phyloP scores from a whole-genome alignment of 2,329 filamentous ascomycete genomes.

The Epicoccum sorghinum region DNA sequence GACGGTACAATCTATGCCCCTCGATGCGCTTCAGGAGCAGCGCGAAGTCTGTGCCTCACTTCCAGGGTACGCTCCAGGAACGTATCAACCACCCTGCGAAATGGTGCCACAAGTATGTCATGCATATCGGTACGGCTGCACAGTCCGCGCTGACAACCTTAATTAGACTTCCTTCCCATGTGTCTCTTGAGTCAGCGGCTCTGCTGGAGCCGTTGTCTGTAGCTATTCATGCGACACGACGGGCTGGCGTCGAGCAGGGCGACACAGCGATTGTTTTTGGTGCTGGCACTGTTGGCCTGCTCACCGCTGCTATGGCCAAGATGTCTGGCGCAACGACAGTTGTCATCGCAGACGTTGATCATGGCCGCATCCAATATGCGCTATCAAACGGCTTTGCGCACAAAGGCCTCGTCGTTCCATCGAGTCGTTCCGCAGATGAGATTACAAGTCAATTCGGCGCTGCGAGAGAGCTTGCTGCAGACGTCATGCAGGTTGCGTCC shows the following conservation, averaged over 20 bases:
- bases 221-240: constrained; percentile 81
- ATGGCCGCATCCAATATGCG: constrained; percentile 49
- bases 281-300: constrained; percentile 67
- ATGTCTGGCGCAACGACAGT: constrained; percentile 50
- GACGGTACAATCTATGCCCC: constrained; percentile 51
- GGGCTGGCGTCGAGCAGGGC: constrained; percentile 74
- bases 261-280: constrained; percentile 84
- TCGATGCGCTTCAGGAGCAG: constrained; percentile 52
- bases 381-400: constrained; percentile 48
- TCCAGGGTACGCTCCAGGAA: constrained; percentile 52
- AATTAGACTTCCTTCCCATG: constrained; percentile 47
- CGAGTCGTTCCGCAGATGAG: constrained; percentile 31
- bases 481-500: constrained; percentile 46
- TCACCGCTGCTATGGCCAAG: constrained; percentile 50
- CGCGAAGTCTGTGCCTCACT: constrained; percentile 52
- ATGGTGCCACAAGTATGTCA: constrained; percentile 53
- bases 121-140: constrained; percentile 36
- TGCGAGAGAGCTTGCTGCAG: constrained; percentile 45
- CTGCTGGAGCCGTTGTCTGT: constrained; percentile 71
- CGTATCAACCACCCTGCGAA: constrained; percentile 52
- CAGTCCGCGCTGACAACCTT: constrained; percentile 37
- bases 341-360: constrained; percentile 50
- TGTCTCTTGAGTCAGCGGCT: constrained; percentile 48
- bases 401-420: constrained; percentile 45
- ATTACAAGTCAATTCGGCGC: constrained; percentile 40